phyloP scores from a whole-genome alignment of 2,329 filamentous ascomycete genomes.

The Neonectria coccinea region DNA sequence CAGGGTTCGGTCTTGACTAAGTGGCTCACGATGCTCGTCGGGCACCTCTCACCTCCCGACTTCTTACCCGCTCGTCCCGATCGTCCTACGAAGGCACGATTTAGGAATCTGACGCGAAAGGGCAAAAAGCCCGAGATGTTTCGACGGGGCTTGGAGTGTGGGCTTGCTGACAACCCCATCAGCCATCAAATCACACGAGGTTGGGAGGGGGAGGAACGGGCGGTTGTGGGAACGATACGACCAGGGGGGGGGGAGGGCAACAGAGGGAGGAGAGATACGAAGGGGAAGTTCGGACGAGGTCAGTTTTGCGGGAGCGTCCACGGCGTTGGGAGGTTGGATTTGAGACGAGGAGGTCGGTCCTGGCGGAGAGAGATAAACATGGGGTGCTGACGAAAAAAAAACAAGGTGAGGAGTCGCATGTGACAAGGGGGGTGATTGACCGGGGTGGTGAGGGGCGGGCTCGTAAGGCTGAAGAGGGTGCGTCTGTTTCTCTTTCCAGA shows the following conservation, averaged over 20 bases:
- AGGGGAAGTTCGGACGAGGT: background rate
- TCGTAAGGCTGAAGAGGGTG: slow-evolving; percentile 47
- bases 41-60: background rate
- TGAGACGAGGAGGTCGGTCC: slow-evolving; percentile 1
- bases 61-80: slow-evolving; percentile 8
- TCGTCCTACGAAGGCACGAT: slow-evolving; percentile 11
- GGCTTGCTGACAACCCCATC: slow-evolving; percentile 26
- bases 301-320: background rate
- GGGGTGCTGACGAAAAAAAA: slow-evolving; percentile 27
- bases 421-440: slow-evolving; percentile 36
- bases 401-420: slow-evolving; percentile 22
- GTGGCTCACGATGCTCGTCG: slow-evolving; percentile 3
- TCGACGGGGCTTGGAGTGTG: slow-evolving; percentile 20
- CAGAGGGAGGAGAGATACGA: background rate
- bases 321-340: slow-evolving; percentile 4
- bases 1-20: background rate
- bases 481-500: slow-evolving; percentile 16
- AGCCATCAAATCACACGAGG: slow-evolving; percentile 8
- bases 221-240: slow-evolving; percentile 8
- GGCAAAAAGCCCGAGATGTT: slow-evolving; percentile 7
- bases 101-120: slow-evolving; percentile 9
- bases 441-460: slow-evolving; percentile 37
- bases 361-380: slow-evolving; percentile 19
- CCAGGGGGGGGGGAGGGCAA: background rate
- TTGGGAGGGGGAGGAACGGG: background rate